A percentile compares a stretch with the other conserved stretches of the same genome.
phyloP scores from a whole-genome alignment of 2,329 filamentous ascomycete genomes.

The Penicillium hordei region DNA sequence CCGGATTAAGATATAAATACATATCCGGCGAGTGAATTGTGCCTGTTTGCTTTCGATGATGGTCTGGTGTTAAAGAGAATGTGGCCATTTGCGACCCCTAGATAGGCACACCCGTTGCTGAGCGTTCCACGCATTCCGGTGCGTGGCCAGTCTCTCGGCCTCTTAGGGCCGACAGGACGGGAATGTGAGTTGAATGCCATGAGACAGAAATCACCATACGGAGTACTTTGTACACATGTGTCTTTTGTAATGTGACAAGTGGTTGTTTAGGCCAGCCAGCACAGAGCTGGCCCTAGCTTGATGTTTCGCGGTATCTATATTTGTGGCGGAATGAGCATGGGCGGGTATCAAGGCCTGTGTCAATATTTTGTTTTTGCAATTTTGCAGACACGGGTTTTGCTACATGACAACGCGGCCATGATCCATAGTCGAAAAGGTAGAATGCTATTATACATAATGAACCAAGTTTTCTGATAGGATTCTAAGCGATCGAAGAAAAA shows the following conservation, averaged over 20 bases:
- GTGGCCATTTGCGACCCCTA: constrained; percentile 15
- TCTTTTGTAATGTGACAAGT: background rate
- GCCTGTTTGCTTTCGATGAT: background rate
- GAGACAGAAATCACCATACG: background rate
- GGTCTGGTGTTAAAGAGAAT: constrained; percentile 14
- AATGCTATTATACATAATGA: background rate
- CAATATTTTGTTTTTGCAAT: background rate
- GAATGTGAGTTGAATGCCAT: constrained; percentile 18
- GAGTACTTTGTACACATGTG: background rate
- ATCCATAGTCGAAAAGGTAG: background rate
- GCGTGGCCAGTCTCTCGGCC: background rate
- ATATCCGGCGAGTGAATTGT: background rate
- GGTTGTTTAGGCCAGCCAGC: background rate
- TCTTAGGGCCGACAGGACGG: background rate
- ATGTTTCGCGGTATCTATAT: constrained; percentile 16
- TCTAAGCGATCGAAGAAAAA: background rate
- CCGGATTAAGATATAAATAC: background rate
- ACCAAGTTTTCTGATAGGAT: background rate
- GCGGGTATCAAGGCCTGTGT: background rate
- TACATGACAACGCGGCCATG: background rate
- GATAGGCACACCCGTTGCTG: background rate
- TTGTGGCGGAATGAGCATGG: constrained; percentile 14
- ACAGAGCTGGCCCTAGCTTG: background rate
- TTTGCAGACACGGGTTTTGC: background rate
- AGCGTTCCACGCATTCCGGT: constrained; percentile 15